Conservation (phyloP, 2,329 filamentous ascomycete genomes). For the Fusarium sp. region DNA sequence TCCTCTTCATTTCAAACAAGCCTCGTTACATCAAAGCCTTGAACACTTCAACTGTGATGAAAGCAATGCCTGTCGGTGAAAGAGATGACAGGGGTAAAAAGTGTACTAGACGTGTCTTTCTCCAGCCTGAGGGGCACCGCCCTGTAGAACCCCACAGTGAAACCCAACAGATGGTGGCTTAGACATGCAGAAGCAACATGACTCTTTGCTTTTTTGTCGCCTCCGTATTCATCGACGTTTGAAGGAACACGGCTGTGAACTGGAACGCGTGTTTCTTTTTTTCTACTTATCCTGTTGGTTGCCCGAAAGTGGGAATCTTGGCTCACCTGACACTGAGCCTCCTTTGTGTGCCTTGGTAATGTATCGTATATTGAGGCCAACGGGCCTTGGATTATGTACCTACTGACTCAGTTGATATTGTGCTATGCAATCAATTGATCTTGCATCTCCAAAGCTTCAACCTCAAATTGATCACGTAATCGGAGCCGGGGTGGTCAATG, state of each 20-base stretch:
- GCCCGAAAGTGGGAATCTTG: not conserved
- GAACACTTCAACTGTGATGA: not conserved
- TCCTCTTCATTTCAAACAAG: not conserved
- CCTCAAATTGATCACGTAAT: not conserved
- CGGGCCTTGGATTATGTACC: not conserved
- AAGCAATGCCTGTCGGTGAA: not conserved
- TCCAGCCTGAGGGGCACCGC: not conserved
- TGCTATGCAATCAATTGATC: not conserved
- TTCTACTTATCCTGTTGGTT: not conserved
- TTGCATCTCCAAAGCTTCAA: not conserved
- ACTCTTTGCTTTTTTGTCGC: not conserved
- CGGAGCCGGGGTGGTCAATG: not conserved
- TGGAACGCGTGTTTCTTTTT: not conserved
- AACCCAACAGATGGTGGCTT: not conserved
- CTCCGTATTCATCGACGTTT: not conserved
- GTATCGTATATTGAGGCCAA: not conserved
- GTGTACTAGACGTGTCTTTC: not conserved
- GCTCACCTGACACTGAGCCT: not conserved
- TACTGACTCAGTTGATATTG: not conserved
- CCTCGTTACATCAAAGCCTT: not conserved
- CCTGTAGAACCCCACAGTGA: not conserved
- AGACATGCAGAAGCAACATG: not conserved
- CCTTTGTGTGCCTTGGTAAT: not conserved
- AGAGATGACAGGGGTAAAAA: not conserved
- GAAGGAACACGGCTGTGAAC: not conserved